These are phyloP conservation scores for Trichoderma koningii DNA, from an alignment of 2,329 filamentous ascomycete species.

Conservation along the genomic window DNA sequence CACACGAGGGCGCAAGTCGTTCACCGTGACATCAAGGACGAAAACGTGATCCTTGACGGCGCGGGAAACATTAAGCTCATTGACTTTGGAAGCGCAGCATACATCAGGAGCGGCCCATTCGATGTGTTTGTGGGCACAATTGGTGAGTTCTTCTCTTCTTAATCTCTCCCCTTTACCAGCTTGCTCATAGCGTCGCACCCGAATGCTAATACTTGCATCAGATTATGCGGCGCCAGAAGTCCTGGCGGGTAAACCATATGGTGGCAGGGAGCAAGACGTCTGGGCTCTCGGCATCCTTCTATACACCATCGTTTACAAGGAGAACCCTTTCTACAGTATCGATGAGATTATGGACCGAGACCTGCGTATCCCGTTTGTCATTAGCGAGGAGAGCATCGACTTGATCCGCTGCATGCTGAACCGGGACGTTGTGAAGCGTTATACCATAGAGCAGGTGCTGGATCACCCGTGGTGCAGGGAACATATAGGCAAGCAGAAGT, in stretches of 20 bases:
- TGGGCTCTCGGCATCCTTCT: slow-evolving; percentile 96
- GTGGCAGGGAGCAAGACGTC: slow-evolving; percentile 95
- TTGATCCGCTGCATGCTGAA: slow-evolving; percentile 90
- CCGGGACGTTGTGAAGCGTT: slow-evolving; percentile 78
- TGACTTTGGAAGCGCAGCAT: slow-evolving; percentile 96
- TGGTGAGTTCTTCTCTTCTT: slow-evolving; percentile 58
- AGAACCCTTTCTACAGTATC: slow-evolving; percentile 98
- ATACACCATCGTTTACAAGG: slow-evolving; percentile 99
- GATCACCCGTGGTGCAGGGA: slow-evolving; percentile 77
- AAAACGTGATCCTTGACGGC: slow-evolving; percentile 94
- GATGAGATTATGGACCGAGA: slow-evolving; percentile 99
- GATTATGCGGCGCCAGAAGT: slow-evolving; percentile 99
- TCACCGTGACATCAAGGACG: slow-evolving; percentile 97
- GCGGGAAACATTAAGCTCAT: slow-evolving; percentile 96
- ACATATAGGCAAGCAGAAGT: slow-evolving; percentile 24
- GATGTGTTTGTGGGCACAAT: slow-evolving; percentile 99
- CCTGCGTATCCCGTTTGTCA: slow-evolving; percentile 81
- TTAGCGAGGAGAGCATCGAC: slow-evolving; percentile 91
- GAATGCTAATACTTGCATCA: slow-evolving; percentile 42
- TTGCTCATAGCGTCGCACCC: background rate
- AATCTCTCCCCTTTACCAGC: too few species aligned
- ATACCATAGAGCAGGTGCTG: slow-evolving; percentile 85
- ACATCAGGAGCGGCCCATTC: slow-evolving; percentile 97
- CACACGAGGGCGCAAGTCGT: slow-evolving; percentile 90
- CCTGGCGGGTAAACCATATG: slow-evolving; percentile 85